Evolutionary conservation across 2,329 filamentous ascomycete species (phyloP).

Genomic region (Akanthomyces lecanii): DNA sequence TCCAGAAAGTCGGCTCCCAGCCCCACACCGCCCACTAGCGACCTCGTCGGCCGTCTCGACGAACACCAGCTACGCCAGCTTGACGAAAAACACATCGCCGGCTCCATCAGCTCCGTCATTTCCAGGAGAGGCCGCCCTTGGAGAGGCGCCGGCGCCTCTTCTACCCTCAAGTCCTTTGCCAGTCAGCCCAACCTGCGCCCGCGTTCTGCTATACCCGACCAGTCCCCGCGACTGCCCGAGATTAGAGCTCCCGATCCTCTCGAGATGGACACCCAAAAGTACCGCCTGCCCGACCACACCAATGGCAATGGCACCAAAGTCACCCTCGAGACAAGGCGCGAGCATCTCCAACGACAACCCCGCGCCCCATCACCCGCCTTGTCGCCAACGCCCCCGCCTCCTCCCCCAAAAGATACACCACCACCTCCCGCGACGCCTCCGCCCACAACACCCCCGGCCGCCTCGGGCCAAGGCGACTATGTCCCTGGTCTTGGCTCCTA

Average conservation of each 20-base stretch:
- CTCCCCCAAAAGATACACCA: slow-evolving; percentile 38
- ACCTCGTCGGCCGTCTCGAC: slow-evolving; percentile 62
- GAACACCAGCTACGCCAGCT: slow-evolving; percentile 66
- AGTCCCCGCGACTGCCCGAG: slow-evolving; percentile 44
- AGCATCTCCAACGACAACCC: slow-evolving; percentile 51
- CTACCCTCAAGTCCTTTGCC: slow-evolving; percentile 23
- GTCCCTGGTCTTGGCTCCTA: slow-evolving; percentile 54
- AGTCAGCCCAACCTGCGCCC: slow-evolving; percentile 23
- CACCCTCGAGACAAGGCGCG: slow-evolving; percentile 52
- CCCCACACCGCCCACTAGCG: slow-evolving; percentile 28
- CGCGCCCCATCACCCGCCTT: slow-evolving; percentile 36
- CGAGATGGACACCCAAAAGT: slow-evolving; percentile 70
- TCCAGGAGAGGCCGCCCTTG: slow-evolving; percentile 67
- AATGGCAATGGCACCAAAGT: slow-evolving; percentile 65
- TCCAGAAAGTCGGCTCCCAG: slow-evolving; percentile 33
- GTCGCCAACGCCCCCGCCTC: slow-evolving; percentile 33
- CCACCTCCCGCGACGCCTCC: slow-evolving; percentile 31
- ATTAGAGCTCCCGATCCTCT: slow-evolving; percentile 47
- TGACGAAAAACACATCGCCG: slow-evolving; percentile 61
- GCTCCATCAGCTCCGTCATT: slow-evolving; percentile 46
- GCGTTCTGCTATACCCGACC: slow-evolving; percentile 25
- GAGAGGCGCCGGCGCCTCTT: slow-evolving; percentile 55
- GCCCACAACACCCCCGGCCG: slow-evolving; percentile 11
- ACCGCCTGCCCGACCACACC: slow-evolving; percentile 65
- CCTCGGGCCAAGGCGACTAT: slow-evolving; percentile 36